Evolutionary conservation across 2,329 filamentous ascomycete species (phyloP).

Genomic region (Helotiales sp.): DNA sequence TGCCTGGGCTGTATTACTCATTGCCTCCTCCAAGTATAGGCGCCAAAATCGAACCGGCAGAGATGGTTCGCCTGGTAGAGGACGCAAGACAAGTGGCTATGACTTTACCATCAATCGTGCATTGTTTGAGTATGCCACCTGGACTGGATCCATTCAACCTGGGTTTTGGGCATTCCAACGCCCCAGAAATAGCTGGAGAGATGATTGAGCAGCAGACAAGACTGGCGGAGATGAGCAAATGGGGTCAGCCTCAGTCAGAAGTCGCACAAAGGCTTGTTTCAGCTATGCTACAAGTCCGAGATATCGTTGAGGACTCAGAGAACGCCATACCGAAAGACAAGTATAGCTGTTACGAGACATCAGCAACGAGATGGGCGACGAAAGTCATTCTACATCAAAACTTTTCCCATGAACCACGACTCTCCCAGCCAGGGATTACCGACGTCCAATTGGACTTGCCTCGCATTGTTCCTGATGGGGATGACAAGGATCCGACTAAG

Average conservation of each 20-base stretch:
- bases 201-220: slow-evolving; percentile 3
- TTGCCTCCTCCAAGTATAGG: background rate
- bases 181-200: background rate
- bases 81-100: background rate
- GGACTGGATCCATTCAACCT: too few relatives aligned
- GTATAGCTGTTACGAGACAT: background rate
- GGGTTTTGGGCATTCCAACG: too few relatives aligned
- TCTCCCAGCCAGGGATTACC: background rate
- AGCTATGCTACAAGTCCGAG: background rate
- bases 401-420: background rate
- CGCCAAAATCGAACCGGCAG: background rate
- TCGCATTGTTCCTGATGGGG: background rate
- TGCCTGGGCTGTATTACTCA: background rate
- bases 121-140: background rate
- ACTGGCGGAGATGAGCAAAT: slow-evolving; percentile 1
- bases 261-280: background rate
- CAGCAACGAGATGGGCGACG: background rate
- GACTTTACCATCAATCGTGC: background rate
- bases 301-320: background rate
- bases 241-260: background rate
- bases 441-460: background rate
- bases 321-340: background rate
- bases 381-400: background rate
- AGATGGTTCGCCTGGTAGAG: background rate
- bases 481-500: background rate